Base-by-base conservation (phyloP, 139 green algal genomes). In the Closterium sp. region DNA sequence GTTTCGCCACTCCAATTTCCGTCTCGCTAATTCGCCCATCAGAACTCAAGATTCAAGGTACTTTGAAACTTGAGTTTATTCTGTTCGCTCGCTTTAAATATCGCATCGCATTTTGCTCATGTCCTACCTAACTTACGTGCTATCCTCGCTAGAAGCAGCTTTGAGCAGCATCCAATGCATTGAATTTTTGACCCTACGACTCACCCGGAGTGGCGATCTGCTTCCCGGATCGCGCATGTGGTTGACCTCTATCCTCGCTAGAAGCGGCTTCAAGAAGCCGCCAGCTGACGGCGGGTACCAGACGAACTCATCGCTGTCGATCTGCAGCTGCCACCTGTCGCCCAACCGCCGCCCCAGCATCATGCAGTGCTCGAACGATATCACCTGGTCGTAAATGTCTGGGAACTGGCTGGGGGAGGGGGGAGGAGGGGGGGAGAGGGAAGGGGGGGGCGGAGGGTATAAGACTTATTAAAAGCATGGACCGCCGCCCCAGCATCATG, bases 261-360 rank as follows among this genome's bases (percentile, higher is more conserved):
- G 83, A 33, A 86, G 83, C 30, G 83, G 83, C 83, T 86, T 86
- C 30, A 86, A 19, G 28, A 34, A 86, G 28, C 1, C 28, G 19
- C 83, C 83, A 2, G n/a, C 30, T 1, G 0, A 23, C 23, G n/a
- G 83, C 7, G 7, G 30, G 83, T 86, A 86, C 30, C 30, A 86
- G 25, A 91, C 9, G 23, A 89, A 89, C 69, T 91, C 89, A 16
- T 91, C 89, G 10, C 23, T 90, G 64, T 91, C 89, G 12, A 89
- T 91, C 38, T 85, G 64, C 25, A 91, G n/a, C 28, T 85, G 64
- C 89, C 69, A 91, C 23, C 81, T 66, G 35, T 89, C 55, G 55
- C 55, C 55, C 2, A 76, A 76, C 55, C 55, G 23, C 55, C 83
- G 83, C n/a, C 83, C 83, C 83, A 86, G 83, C 83, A 86, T 86